Evolutionary conservation across 495 filamentous ascomycete genomes (phyloP).

Genomic region (Cenococcum geophilum): DNA sequence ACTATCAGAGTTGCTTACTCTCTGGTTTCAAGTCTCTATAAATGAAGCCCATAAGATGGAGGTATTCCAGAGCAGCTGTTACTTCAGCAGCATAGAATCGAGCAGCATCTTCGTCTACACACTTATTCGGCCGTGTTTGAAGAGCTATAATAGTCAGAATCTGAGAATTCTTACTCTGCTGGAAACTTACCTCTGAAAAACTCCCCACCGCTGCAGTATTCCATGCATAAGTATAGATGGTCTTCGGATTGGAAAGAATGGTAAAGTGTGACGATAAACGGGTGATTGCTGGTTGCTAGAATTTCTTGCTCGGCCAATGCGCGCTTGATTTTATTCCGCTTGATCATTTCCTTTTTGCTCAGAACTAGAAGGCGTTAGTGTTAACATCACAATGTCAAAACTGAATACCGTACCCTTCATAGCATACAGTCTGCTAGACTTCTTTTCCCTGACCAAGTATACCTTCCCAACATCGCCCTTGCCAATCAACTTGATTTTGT

Average conservation of each 20-base stretch:
- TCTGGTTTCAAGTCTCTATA: conserved; percentile 97
- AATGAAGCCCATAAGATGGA: conserved; percentile 99
- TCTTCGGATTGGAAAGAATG: conserved; percentile 99
- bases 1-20: conserved; percentile 54
- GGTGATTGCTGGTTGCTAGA: conserved; percentile 94
- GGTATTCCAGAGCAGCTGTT: conserved; percentile 93
- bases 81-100: conserved; percentile 97
- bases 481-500: conserved; percentile 98
- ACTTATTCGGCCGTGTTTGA: conserved; percentile 94
- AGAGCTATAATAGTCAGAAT: conserved; percentile 51
- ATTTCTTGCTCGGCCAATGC: conserved; percentile 97
- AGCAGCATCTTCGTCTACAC: conserved; percentile 92
- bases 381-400: conserved; percentile 35
- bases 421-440: conserved; percentile 86
- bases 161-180: background rate
- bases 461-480: conserved; percentile 99
- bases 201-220: conserved; percentile 97
- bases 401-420: conserved; percentile 78
- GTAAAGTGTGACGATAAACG: conserved; percentile 96
- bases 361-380: conserved; percentile 56
- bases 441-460: conserved; percentile 95
- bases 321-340: conserved; percentile 99
- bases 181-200: conserved; percentile 69
- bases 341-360: conserved; percentile 99
- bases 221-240: conserved; percentile 97